Evolutionary conservation across 2,329 filamentous ascomycete genomes (phyloP), one percentile per base, ranked within the genome.

Genomic region (Zopfia rhizophila): DNA sequence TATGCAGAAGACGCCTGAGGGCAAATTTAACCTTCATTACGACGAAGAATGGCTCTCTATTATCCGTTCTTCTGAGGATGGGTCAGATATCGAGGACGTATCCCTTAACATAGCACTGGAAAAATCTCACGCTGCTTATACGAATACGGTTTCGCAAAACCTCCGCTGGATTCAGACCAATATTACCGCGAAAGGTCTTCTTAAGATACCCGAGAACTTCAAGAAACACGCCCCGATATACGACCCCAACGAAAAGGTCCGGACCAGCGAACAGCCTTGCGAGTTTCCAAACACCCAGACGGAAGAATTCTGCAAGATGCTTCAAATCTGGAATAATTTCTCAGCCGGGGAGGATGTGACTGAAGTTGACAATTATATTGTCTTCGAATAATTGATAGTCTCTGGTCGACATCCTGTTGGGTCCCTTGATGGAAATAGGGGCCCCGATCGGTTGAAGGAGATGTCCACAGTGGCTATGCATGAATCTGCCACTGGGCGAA

Each of bases 11-110:
- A 38, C 42, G 28, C 17, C 38, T 27, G 24, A 19, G 27, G 38
- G 38, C 14, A 30, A 32, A 32, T 41, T 41, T 23, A 32, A 24
- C 35, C 35, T 44, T 24, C 40, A 44, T 17, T 44, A 44, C 24
- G 40, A 44, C 16, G 40, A 44, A 16, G 40, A 44, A 30, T 44
- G 40, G 40, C 32, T 44, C 22, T 36, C 40, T 5, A 44, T 44
- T 32, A 6, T 44, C 31, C 40, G 40, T 30, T 44, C 31, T 24
- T 43, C 29, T 25, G 39, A 16, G 16, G 29, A 19, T 38, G 22
- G 13, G 22, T 14, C 22, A 13, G 10, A 11, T 11, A 18, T 24
- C 18, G 22, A 10, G 30, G 18, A 33, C 23, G 18, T n/a, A 35
- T 28, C 30, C 13, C 28, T 35, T 21, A 30, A 28, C 13, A 35